A percentile compares a stretch with the other conserved stretches of the same genome.
Conservation (phyloP, 2,329 filamentous ascomycete species). For the Monosporascus sp. region DNA sequence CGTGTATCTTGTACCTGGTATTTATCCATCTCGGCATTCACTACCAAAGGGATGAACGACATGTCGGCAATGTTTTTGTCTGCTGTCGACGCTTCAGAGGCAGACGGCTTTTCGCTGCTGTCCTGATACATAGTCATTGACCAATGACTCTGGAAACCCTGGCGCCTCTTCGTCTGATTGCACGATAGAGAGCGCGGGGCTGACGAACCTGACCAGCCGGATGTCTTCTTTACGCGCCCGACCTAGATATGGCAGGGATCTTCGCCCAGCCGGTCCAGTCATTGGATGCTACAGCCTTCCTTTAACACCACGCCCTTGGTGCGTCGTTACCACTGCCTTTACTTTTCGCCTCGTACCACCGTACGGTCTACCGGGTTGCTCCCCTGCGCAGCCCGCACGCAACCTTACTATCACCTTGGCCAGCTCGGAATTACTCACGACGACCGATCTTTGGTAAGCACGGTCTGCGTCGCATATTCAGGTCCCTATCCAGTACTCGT, state of each 20-base stretch:
- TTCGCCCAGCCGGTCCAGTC: slow-evolving; percentile 13
- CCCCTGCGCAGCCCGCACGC: slow-evolving; percentile 6
- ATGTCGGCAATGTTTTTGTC: background rate
- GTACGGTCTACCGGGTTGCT: slow-evolving; percentile 11
- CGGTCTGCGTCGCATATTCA: slow-evolving; percentile 1
- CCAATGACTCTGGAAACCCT: slow-evolving; percentile 36
- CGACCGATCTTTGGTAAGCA: slow-evolving; percentile 6
- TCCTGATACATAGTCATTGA: slow-evolving; percentile 11
- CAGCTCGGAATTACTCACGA: slow-evolving; percentile 1
- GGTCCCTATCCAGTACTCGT: background rate
- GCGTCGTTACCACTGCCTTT: slow-evolving; percentile 19
- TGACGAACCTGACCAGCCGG: slow-evolving; percentile 38
- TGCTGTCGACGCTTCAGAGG: slow-evolving; percentile 1
- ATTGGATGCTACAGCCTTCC: slow-evolving; percentile 14
- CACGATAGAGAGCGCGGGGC: slow-evolving; percentile 35
- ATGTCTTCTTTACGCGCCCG: slow-evolving; percentile 49
- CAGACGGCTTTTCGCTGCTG: slow-evolving; percentile 6
- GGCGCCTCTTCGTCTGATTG: slow-evolving; percentile 41
- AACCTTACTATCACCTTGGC: background rate
- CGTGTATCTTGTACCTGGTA: background rate
- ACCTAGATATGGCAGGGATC: slow-evolving; percentile 35
- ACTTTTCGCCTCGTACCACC: slow-evolving; percentile 17
- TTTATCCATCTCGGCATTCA: background rate
- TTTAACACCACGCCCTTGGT: slow-evolving; percentile 9
- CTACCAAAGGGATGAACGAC: background rate